phyloP scores from a whole-genome alignment of 257 asterid species.

The Marsdenia floribunda region DNA sequence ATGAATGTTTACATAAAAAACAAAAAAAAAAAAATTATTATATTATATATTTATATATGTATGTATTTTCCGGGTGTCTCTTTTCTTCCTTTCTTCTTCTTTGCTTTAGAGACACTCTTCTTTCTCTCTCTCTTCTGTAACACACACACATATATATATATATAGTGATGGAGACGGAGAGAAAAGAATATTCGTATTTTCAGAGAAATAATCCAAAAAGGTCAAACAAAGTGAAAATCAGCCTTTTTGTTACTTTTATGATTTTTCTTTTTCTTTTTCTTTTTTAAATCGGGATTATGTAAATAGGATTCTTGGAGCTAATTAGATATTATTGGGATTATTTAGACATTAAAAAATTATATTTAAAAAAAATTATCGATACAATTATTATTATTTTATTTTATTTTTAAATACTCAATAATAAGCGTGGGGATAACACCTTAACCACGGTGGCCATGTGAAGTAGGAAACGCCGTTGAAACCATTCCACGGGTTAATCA shows the following conservation, averaged over 20 bases:
- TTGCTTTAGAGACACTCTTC: constrained; percentile 33
- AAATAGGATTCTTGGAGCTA: too few relatives aligned
- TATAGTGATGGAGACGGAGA: constrained; percentile 12
- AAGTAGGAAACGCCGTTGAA: neutral
- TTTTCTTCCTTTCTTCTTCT: constrained; percentile 8
- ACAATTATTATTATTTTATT: too few relatives aligned
- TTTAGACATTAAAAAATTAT: too few relatives aligned
- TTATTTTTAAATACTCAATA: too few relatives aligned
- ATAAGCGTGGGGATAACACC: neutral
- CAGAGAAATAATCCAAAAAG: constrained; percentile 21
- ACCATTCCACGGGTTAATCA: neutral
- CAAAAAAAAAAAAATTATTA: neutral
- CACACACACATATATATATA: neutral
- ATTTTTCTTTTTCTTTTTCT: too few relatives aligned
- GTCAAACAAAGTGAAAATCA: neutral
- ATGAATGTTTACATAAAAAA: constrained; percentile 5
- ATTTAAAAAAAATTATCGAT: too few relatives aligned
- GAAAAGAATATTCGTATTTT: constrained; percentile 38
- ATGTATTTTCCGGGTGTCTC: constrained; percentile 12
- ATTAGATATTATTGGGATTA: too few relatives aligned
- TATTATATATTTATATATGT: neutral
- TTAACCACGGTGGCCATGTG: constrained; percentile 9
- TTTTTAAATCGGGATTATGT: too few relatives aligned
- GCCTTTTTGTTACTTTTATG: neutral
- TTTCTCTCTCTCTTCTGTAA: constrained; percentile 9